Percentiles rank a stretch among this genome's conserved stretches.
Conservation (phyloP, 2,329 filamentous ascomycete genomes). For the Botrytis squamosa region DNA sequence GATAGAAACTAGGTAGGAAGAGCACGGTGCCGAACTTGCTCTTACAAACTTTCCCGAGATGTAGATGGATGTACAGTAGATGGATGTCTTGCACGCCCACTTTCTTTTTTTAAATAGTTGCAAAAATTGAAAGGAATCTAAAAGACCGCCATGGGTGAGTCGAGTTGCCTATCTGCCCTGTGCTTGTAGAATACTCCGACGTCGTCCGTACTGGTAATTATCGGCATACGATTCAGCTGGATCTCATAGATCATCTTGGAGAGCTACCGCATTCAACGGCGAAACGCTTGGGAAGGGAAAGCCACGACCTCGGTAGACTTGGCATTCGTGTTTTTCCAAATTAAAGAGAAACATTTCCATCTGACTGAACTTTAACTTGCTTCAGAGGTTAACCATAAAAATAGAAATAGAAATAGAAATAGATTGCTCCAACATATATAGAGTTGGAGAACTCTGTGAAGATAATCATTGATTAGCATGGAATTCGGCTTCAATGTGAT, state of each 20-base stretch:
- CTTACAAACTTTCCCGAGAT: background rate
- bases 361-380: background rate
- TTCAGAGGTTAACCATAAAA: background rate
- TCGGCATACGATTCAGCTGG: background rate
- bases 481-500: background rate
- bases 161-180: background rate
- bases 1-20: background rate
- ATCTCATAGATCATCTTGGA: background rate
- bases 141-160: background rate
- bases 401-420: background rate
- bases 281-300: background rate
- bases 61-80: background rate
- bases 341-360: background rate
- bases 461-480: background rate
- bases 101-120: background rate
- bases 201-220: background rate
- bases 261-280: slow-evolving; percentile 4
- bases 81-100: background rate
- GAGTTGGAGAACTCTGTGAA: background rate
- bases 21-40: background rate
- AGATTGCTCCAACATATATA: background rate
- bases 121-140: background rate
- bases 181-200: background rate
- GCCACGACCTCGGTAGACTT: background rate
- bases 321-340: background rate